Evolutionary conservation across 352 stramenopile species (phyloP).

Genomic region (Globisporangium carolinianum): DNA sequence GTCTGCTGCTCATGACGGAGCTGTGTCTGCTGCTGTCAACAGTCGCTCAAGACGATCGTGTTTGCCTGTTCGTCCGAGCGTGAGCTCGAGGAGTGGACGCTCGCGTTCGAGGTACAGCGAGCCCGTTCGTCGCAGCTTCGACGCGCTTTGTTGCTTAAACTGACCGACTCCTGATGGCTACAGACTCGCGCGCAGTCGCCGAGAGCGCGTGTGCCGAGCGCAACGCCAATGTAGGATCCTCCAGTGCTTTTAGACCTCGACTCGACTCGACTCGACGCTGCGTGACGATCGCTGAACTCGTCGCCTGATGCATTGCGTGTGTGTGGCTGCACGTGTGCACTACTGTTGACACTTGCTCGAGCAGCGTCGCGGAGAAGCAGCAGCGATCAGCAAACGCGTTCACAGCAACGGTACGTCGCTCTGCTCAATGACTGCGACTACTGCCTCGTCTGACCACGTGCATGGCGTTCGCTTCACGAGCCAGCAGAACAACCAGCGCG

Average conservation of each 20-base stretch:
- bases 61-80: slow-evolving; percentile 58
- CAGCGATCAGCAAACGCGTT: no score
- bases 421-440: no score
- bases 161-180: background rate
- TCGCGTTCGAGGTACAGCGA: slow-evolving; percentile 31
- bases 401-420: no score
- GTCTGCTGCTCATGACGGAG: background rate
- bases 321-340: no score
- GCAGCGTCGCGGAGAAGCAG: no score
- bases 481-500: slow-evolving; percentile 2
- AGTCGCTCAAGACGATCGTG: slow-evolving; percentile 38
- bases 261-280: no score
- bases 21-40: background rate
- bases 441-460: no score
- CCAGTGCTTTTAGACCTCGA: no score
- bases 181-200: background rate
- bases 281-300: no score
- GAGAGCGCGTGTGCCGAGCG: background rate
- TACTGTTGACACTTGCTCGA: no score
- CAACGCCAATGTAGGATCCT: slow-evolving; percentile 2
- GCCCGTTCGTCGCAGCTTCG: background rate
- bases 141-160: background rate
- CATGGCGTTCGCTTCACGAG: no score
- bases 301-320: no score
- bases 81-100: slow-evolving; percentile 54